phyloP scores from a whole-genome alignment of 257 asterid genomes.

The Solanum chaucha region DNA sequence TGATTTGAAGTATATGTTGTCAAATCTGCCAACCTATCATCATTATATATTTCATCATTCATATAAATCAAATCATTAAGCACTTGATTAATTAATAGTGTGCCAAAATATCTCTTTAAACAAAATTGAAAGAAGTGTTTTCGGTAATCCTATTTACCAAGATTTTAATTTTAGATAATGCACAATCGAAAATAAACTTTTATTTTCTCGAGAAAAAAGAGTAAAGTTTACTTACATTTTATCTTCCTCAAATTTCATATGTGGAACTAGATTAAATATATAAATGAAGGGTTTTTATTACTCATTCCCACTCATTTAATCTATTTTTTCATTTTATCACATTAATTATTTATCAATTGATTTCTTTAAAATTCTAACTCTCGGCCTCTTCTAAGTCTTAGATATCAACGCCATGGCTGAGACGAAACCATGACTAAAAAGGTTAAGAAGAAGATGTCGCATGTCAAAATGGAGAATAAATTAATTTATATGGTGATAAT shows the following conservation, averaged over 20 bases:
- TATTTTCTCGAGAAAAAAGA: too few relatives aligned
- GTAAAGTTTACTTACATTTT: accelerated
- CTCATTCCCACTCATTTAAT: neutral
- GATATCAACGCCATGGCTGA: neutral
- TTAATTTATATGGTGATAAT: neutral
- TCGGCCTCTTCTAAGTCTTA: neutral
- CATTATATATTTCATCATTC: neutral
- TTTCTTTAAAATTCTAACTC: neutral
- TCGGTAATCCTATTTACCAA: neutral
- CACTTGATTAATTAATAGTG: neutral
- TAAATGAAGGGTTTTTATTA: neutral
- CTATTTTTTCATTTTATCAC: neutral
- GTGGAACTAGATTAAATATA: too few relatives aligned
- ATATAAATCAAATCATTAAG: neutral
- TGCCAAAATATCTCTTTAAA: neutral
- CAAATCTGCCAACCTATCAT: neutral
- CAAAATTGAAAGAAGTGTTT: neutral
- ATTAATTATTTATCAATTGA: neutral
- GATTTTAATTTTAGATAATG: neutral
- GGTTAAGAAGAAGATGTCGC: neutral
- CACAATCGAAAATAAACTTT: neutral
- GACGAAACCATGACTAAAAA: neutral
- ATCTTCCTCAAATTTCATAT: neutral
- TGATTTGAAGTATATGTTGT: neutral
- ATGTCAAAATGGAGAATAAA: neutral